Evolutionary conservation across 768 basidiomycete species (phyloP).

Genomic region (Hemileccinum rubropunctum): DNA sequence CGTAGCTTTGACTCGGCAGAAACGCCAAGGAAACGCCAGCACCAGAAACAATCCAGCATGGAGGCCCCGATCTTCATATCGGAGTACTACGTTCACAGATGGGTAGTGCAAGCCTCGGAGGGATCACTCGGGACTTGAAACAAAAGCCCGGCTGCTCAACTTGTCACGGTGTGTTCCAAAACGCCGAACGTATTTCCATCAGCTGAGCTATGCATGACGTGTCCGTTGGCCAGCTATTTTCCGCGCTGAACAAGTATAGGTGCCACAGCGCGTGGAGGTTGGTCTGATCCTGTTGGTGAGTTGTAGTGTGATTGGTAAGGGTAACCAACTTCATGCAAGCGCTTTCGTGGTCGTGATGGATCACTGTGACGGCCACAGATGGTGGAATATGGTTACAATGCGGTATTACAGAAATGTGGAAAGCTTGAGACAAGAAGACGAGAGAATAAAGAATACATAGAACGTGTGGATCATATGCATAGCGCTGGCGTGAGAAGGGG

Average conservation of each 20-base stretch:
- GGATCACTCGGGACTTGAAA: background rate
- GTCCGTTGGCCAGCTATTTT: background rate
- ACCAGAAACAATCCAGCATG: background rate
- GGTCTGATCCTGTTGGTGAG: slow-evolving; percentile 9
- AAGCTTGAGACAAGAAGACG: background rate
- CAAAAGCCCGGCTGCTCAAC: background rate
- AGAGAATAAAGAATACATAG: slow-evolving; percentile 16
- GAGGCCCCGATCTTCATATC: background rate
- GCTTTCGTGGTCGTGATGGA: background rate
- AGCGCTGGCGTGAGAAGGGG: slow-evolving; percentile 4
- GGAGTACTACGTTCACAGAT: background rate
- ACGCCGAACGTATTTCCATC: background rate
- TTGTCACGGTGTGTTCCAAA: background rate
- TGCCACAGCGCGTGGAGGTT: background rate
- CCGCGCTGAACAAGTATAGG: background rate
- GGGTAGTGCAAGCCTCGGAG: background rate
- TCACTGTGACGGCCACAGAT: no score
- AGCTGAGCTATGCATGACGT: background rate
- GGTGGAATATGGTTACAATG: no score
- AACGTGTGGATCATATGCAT: background rate
- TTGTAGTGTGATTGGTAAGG: no score
- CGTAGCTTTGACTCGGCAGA: background rate
- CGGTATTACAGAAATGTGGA: slow-evolving; percentile 10
- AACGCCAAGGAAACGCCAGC: background rate
- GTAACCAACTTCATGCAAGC: no score